Conservation (phyloP, 2,329 filamentous ascomycete species). For the Camptophora hylomeconis region DNA sequence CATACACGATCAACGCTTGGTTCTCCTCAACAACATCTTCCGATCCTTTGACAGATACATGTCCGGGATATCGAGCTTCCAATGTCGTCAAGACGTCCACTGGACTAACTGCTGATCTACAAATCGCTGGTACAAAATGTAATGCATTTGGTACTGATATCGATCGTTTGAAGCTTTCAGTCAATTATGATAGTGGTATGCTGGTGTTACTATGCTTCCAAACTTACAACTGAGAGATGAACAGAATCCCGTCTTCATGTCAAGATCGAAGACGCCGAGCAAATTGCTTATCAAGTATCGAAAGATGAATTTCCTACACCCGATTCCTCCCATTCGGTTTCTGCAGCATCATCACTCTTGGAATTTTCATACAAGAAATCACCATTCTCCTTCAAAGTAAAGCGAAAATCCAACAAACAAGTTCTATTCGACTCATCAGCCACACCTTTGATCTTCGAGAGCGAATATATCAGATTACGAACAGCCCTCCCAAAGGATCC, state of each 20-base stretch:
- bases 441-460: constrained; percentile 53
- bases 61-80: constrained; percentile 13
- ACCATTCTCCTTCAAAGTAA: constrained; percentile 52
- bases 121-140: constrained; percentile 51
- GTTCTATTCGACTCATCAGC: constrained; percentile 51
- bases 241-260: constrained; percentile 51
- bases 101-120: constrained; percentile 52
- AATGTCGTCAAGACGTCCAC: constrained; percentile 6
- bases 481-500: constrained; percentile 52
- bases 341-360: constrained; percentile 31
- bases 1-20: too few species aligned
- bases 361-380: constrained; percentile 35
- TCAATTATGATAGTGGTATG: constrained; percentile 44
- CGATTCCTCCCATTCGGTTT: constrained; percentile 19
- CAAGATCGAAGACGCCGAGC: constrained; percentile 50
- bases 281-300: constrained; percentile 56
- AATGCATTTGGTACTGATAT: constrained; percentile 44
- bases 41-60: constrained; percentile 17
- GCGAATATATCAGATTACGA: constrained; percentile 57
- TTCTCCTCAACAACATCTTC: too few species aligned
- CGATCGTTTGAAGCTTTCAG: constrained; percentile 36
- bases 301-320: constrained; percentile 51
- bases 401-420: constrained; percentile 20
- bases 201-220: constrained; percentile 5
- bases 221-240: constrained; percentile 2